These are phyloP conservation scores for Trametes cingulata DNA, from an alignment of 768 basidiomycete genomes.

Conservation along the genomic window DNA sequence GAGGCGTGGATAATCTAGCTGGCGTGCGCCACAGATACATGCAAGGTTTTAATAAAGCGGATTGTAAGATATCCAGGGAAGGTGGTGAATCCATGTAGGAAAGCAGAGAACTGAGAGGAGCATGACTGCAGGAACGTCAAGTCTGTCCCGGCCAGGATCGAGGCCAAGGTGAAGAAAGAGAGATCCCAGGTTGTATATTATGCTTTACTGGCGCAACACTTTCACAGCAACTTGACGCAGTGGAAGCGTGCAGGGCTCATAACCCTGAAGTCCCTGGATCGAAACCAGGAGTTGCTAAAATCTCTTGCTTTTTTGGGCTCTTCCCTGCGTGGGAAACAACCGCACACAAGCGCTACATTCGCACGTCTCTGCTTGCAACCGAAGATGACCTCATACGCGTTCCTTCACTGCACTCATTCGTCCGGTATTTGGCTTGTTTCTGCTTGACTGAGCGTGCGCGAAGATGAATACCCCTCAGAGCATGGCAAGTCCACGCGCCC, in stretches of 20 bases:
- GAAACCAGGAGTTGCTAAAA: constrained; percentile 22
- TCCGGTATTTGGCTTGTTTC: not conserved
- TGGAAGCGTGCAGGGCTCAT: constrained; percentile 25
- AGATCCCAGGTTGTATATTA: no score
- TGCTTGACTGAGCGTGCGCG: not conserved
- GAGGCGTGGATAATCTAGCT: no score
- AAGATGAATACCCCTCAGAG: constrained; percentile 19
- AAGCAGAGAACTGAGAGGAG: no score
- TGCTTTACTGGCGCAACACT: no score
- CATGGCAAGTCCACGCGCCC: constrained; percentile 11
- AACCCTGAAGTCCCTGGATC: constrained; percentile 24
- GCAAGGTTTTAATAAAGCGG: no score
- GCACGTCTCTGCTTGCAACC: not conserved
- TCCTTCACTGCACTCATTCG: not conserved
- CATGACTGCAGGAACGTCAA: no score
- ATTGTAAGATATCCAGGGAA: no score
- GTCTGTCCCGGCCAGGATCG: no score
- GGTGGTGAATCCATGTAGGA: no score
- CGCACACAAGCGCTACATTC: not conserved
- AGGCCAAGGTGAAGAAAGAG: no score
- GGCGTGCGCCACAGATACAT: no score
- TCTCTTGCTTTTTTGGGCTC: not conserved
- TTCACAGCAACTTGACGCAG: constrained; percentile 22
- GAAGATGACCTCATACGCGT: not conserved
- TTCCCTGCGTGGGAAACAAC: no score